Percentiles rank a stretch among this genome's conserved stretches.
phyloP scores from a whole-genome alignment of 192 early-diverging fungal species.

The Rhizophagus prolifer region DNA sequence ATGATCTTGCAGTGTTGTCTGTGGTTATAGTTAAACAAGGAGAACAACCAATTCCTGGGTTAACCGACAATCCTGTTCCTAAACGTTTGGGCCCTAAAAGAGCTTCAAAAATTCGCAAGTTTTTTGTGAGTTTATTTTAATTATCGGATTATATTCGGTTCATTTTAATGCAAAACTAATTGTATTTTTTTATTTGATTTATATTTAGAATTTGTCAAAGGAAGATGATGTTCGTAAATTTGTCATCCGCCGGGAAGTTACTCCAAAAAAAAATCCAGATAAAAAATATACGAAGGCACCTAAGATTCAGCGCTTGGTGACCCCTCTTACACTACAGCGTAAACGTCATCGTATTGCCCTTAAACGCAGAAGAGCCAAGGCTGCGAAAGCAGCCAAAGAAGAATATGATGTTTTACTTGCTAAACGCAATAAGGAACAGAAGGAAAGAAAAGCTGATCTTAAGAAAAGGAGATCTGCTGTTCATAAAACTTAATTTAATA shows the following conservation, averaged over 20 bases:
- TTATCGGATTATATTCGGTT: background rate
- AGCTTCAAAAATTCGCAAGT: conserved; percentile 97
- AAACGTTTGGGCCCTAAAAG: conserved; percentile 99
- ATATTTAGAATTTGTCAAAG: conserved; percentile 81
- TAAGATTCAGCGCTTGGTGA: conserved; percentile 98
- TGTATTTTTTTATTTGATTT: background rate
- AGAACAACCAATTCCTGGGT: conserved; percentile 91
- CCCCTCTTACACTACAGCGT: conserved; percentile 94
- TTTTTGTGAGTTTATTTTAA: conserved; percentile 71
- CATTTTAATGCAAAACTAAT: background rate
- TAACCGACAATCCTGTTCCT: conserved; percentile 90
- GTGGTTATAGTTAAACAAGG: conserved; percentile 97
- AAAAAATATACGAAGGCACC: conserved; percentile 96
- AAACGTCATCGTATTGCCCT: conserved; percentile 85
- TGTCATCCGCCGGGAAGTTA: conserved; percentile 96
- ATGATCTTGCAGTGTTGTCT: conserved; percentile 92
- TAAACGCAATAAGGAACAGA: conserved; percentile 92
- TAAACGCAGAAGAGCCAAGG: conserved; percentile 82
- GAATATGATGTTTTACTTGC: conserved; percentile 87
- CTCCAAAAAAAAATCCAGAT: conserved; percentile 84
- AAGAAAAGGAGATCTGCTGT: conserved; percentile 66
- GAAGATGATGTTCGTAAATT: conserved; percentile 99
- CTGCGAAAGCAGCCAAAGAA: conserved; percentile 69
- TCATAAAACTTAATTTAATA: conserved; percentile 37
- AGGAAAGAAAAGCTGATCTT: conserved; percentile 77